Evolutionary conservation across 257 asterid genomes (phyloP), one percentile per base, ranked within the genome.

Genomic region (Petunia secreta): DNA sequence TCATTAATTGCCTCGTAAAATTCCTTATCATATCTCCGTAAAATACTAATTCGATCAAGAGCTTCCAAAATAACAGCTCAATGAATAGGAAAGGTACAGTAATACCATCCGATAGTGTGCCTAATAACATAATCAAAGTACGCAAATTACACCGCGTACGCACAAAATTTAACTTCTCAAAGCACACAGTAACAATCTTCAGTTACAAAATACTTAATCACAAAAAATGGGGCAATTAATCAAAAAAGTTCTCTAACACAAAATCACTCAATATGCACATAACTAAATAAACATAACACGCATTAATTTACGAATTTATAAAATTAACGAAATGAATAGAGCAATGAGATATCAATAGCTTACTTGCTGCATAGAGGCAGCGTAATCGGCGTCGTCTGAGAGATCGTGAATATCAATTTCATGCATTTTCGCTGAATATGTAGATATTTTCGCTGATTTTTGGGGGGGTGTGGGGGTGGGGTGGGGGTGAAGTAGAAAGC

Each of bases 331-430:
- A 4, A 46, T 3, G 44, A 71, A 48, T 10, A 25, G 1, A 48
- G 6, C 60, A 11, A 71, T 25, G 34, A 48, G 34, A 48, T 25
- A 71, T 44, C 38, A 55, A 57, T 25, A 25, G 58, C 80, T 57
- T 77, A 77, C 80, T 79, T 79, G 76, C 60, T 79, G 81, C 11
- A 79, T 25, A 8, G 81, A 79, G 1, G 81, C 75, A 38, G 81
- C 81, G 34, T 78, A 78, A 63, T 78, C 58, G 9, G 73, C 74
- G 9, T 78, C 73, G 38, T 78, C 81, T 38, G 81, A 34, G 63
- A 64, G 81, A 48, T 79, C 81, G 62, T 60, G 73, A 4, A 63
- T 40, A 48, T 79, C 81, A 14, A 8, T 64, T 46, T 63, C 81
- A 63, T 63, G 81, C 81, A 64, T 79, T 75, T 43, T 71, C 71